phyloP scores from a whole-genome alignment of 2,329 filamentous ascomycete species.

The Trichophyton mentagrophytes region DNA sequence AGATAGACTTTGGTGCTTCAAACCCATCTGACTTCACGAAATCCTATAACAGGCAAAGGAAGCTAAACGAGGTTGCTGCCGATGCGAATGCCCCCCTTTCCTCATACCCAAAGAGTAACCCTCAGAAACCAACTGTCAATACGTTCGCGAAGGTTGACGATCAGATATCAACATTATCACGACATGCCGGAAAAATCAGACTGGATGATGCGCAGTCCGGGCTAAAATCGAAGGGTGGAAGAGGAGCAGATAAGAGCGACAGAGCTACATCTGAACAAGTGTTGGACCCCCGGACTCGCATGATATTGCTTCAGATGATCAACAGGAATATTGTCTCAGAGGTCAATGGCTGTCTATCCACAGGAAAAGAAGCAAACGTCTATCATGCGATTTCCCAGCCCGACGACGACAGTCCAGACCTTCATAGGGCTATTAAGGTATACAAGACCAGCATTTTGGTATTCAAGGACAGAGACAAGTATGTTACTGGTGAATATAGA shows the following conservation, averaged over 20 bases:
- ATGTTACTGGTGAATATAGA: constrained; percentile 85
- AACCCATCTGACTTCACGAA: constrained; percentile 63
- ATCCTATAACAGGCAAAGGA: constrained; percentile 73
- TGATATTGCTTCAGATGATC: constrained; percentile 93
- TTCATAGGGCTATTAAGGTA: constrained; percentile 87
- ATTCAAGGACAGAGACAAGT: constrained; percentile 95
- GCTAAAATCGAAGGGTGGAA: constrained; percentile 36
- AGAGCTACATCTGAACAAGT: constrained; percentile 91
- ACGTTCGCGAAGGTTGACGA: constrained; percentile 71
- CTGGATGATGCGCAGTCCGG: constrained; percentile 52
- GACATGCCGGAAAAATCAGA: constrained; percentile 74
- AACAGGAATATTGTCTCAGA: constrained; percentile 81
- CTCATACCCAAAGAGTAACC: constrained; percentile 57
- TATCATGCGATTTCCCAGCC: constrained; percentile 69
- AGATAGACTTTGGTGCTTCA: constrained; percentile 43
- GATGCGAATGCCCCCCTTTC: constrained; percentile 40
- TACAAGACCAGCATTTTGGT: constrained; percentile 97
- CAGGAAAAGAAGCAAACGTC: constrained; percentile 96
- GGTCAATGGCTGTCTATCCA: constrained; percentile 88
- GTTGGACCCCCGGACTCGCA: constrained; percentile 80
- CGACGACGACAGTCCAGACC: constrained; percentile 38
- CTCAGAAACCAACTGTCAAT: constrained; percentile 67
- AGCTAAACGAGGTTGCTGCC: constrained; percentile 44
- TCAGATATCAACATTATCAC: constrained; percentile 70
- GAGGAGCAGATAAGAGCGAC: constrained; percentile 63